Conservation (phyloP, 768 basidiomycete genomes). For the Leccinum olivaceopallidum region DNA sequence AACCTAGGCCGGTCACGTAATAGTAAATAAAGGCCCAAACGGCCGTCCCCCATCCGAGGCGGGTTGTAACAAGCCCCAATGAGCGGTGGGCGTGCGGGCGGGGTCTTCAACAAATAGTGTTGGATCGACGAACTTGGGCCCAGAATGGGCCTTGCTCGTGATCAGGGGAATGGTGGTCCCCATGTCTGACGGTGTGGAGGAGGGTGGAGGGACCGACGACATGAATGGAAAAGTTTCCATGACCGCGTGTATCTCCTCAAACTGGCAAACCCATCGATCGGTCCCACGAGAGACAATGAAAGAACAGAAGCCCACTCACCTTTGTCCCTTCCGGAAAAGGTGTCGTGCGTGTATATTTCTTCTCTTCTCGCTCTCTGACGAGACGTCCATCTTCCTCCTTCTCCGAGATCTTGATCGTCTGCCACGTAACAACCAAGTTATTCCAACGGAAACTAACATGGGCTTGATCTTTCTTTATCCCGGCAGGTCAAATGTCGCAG, state of each 20-base stretch:
- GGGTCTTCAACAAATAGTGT: constrained; percentile 26
- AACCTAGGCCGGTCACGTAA: constrained; percentile 81
- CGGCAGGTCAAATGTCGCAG: constrained; percentile 70
- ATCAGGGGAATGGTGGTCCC: constrained; percentile 12
- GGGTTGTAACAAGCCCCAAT: constrained; percentile 66
- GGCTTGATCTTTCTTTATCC: constrained; percentile 70
- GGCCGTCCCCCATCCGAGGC: constrained; percentile 71
- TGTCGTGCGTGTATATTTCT: constrained; percentile 63
- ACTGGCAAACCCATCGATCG: constrained; percentile 40
- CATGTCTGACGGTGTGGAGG: constrained; percentile 19
- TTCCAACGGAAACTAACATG: constrained; percentile 72
- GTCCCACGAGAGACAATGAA: neutral
- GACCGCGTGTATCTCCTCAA: constrained; percentile 70
- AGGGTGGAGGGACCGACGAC: constrained; percentile 28
- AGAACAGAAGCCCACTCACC: constrained; percentile 38
- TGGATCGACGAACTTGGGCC: constrained; percentile 2
- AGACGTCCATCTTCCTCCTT: constrained; percentile 59
- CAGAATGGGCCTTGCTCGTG: constrained; percentile 1
- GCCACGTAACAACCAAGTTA: constrained; percentile 67
- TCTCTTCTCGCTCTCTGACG: constrained; percentile 64
- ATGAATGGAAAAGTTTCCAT: constrained; percentile 43
- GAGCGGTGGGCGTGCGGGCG: constrained; percentile 41
- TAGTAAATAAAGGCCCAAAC: constrained; percentile 70
- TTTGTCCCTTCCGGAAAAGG: constrained; percentile 75
- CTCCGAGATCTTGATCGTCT: constrained; percentile 57